Evolutionary conservation across 208 protist species (phyloP).

Genomic region (Leishmania martiniquensis): DNA sequence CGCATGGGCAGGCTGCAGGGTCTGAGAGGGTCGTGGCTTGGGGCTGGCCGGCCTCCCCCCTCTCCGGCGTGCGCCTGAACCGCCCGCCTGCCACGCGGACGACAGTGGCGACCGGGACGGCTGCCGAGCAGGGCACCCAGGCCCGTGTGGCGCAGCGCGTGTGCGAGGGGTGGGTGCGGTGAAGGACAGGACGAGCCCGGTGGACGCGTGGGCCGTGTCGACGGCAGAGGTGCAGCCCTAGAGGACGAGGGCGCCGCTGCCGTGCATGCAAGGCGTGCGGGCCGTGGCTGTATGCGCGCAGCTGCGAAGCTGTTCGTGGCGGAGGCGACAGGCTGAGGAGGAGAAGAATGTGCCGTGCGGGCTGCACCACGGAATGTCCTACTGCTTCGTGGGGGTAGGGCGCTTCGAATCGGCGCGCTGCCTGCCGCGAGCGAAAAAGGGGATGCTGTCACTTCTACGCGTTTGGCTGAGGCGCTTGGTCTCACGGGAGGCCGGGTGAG

Average conservation of each 20-base stretch:
- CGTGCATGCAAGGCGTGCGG: neutral
- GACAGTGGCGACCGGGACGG: no score
- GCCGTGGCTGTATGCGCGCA: neutral
- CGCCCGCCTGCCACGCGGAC: no score
- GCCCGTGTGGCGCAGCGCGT: neutral
- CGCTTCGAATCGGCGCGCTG: neutral
- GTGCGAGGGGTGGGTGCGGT: no score
- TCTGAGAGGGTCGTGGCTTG: no score
- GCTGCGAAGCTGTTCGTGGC: neutral
- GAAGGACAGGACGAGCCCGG: neutral
- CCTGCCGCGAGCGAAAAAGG: neutral
- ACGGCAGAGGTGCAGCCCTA: neutral
- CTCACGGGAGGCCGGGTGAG: neutral
- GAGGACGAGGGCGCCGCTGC: neutral
- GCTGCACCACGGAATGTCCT: neutral
- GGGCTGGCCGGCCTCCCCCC: no score
- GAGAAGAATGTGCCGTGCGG: neutral
- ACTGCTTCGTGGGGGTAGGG: neutral
- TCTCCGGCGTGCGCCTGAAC: no score
- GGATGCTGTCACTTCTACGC: neutral
- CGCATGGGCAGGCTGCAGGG: no score
- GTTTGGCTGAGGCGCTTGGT: neutral
- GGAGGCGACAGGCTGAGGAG: neutral
- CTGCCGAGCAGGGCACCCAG: neutral
- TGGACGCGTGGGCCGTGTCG: neutral